Base-by-base conservation (phyloP, 1,284 basidiomycete species). In the Ustilago nuda region DNA sequence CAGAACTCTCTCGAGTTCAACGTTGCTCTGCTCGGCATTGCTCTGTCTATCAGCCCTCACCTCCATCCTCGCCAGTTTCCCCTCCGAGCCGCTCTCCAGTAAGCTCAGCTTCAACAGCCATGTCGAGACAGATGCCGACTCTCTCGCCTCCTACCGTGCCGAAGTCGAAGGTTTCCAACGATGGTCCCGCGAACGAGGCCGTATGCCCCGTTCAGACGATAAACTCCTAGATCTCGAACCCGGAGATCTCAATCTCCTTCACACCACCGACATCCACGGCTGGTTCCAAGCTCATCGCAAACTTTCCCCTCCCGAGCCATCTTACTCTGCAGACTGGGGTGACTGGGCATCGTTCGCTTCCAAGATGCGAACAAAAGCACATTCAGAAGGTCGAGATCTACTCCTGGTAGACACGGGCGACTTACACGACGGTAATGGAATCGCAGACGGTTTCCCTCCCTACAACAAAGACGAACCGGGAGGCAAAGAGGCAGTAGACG, bases 221-320 rank as follows among this genome's bases (percentile, higher is more conserved):
- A 72, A 55, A 35, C 64, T 85, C 32, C 72, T 78, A 33, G 89
- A 90, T 39, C 88, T 94, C 39, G 89, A 89, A 56, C 93, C 92
- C 92, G 90, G 91, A 37, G 91, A 93, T 79, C 87, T 94, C 50
- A 93, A 93, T 79, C 88, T 92, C 79, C 88, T 94, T 56, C 92
- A 93, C 82, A 93, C 92, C 27, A 94, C 93, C 0, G 93, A 94
- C 83, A 91, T 89, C 50, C 93, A 94, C 86, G 92, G 85, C 61
- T 76, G 81, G 73, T 77, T 80, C 46, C 76, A 80, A 56, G 83
- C 82, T 1, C 85, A 86, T 61, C 68, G 76, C 6, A 84, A 85
- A 60, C 65, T 78, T 2, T 79, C 82, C 11, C 76, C 81, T 27
- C 85, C 85, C 12, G 85, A 86, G 50, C 85, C 85, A 3, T 80